Evolutionary conservation across 495 filamentous ascomycete genomes (phyloP), one percentile per base, ranked within the genome.

Genomic region (Aspergillus panamensis): DNA sequence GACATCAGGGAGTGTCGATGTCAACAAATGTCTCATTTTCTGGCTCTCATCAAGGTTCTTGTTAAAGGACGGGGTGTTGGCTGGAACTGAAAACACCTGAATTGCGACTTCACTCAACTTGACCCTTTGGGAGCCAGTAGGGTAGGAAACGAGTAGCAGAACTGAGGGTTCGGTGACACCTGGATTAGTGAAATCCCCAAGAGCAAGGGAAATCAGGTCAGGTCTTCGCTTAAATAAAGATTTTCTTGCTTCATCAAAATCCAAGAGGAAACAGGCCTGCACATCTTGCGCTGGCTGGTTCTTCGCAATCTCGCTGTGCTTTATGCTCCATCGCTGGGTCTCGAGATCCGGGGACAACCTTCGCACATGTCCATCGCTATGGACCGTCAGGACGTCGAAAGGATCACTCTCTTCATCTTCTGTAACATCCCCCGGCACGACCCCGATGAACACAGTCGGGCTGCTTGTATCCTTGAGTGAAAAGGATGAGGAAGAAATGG

Each of bases 331-430:
- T 43, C 66, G 68, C 51, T 78, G 71, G 32, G 67, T 72, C 52
- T 71, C 66, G 32, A 80, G 53, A 43, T 77, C 72, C 0, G 75
- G 62, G 8, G 76, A 67, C 48, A 80, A 60, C 39, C 75, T 65
- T 31, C 77, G 71, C 31, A 77, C 64, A 32, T 65, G 69, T 14
- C 80, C 73, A 60, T 78, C 70, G 48, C 73, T 55, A 52, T 82
- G 77, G n/a, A 81, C 73, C 19, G 71, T 68, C 4, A 82, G 45
- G n/a, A 82, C 64, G 54, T 79, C 73, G 19, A 77, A 76, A 2
- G 68, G 51, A 8, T 69, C 65, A 0, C 62, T 61, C 17, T 71
- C 61, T 8, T 57, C 60, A 6, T 70, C 63, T 12, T 63, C 60
- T 3, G 60, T 64, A 16, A 48, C 49, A 13, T 31, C 62, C 16